These are phyloP conservation scores for Talaromyces adpressus DNA, from an alignment of 495 filamentous ascomycete genomes.

Conservation along the genomic window DNA sequence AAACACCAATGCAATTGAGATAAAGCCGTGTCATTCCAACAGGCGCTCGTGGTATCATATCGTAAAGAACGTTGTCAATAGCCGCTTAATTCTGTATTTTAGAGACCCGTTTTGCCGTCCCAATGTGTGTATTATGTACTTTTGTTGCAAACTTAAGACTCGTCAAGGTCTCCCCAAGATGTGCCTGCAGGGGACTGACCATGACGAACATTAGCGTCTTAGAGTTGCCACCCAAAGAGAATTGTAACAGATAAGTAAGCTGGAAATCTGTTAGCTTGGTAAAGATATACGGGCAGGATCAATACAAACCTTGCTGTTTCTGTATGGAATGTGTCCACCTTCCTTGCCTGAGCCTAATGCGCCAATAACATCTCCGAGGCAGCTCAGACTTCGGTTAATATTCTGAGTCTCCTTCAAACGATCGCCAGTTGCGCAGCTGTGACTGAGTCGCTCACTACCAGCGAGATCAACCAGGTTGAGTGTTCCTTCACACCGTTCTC, in stretches of 20 bases:
- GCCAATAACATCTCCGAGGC: constrained; percentile 90
- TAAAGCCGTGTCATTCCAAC: not conserved
- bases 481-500: constrained; percentile 82
- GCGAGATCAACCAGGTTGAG: constrained; percentile 95
- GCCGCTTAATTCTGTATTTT: constrained; percentile 43
- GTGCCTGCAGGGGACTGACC: constrained; percentile 86
- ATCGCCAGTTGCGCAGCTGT: constrained; percentile 76
- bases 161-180: constrained; percentile 87
- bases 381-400: constrained; percentile 91
- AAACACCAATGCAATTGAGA: constrained; percentile 4
- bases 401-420: constrained; percentile 90
- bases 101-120: constrained; percentile 70
- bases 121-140: constrained; percentile 86
- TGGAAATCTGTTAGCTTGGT: constrained; percentile 21
- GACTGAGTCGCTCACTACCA: constrained; percentile 83
- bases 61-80: not conserved
- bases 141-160: constrained; percentile 96
- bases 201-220: constrained; percentile 99
- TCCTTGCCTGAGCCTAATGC: constrained; percentile 81
- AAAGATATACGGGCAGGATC: not conserved
- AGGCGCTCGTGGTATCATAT: constrained; percentile 6
- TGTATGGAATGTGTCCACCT: constrained; percentile 83
- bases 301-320: constrained; percentile 80
- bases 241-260: constrained; percentile 94
- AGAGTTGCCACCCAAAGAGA: constrained; percentile 87